Base-by-base conservation (phyloP, 148 eudicot genomes). In the Fagopyrum tataricum region DNA sequence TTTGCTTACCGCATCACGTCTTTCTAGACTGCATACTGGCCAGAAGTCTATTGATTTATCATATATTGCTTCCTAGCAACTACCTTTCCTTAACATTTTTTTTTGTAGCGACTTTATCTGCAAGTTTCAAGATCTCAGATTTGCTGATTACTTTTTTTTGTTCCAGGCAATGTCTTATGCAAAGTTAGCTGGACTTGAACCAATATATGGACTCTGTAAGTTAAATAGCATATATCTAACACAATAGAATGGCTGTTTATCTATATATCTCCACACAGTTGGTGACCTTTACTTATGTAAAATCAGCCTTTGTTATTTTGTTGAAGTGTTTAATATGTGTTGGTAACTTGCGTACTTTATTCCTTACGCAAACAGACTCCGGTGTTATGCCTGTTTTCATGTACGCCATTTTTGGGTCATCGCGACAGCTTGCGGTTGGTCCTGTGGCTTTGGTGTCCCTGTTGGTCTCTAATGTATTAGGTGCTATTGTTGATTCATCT, bases 201-300 rank as follows among this genome's bases (percentile, higher is more conserved):
- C 99, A 26, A 95, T 95, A 40, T 95, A 95, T 75, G 99, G 99
- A 79, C 97, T 95, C 55, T 95, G 99, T 95, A 90, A 95, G 99
- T 88, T 78, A 70, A 62, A 14, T 26, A n/a, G 61, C 44, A 62
- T 62, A 12, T 37, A 62, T 62, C 68, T 26, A 37, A 31, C 37
- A 31, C 41, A 26, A 4, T 31, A 62, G n/a, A 13, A 10, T 24
- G 14, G 39, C 39, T 59, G 15, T 4, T 59, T 2, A 59, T 59
- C 66, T 9, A 23, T 59, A 61, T 12, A 8, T 64, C 69, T 39
- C 6, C 37, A 37, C 13, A 15, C 10, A 14, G 13, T 15, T 5
- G 4, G 13, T 62, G 18, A 64, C 44, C 37, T 31, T 31, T 31
- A 31, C 10, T 31, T 64, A 24, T 11, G 12, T 26, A 26, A 0